Percentiles rank a stretch among this genome's conserved stretches.
Evolutionary conservation across 2,329 filamentous ascomycete species (phyloP).

Genomic region (Aspergillus arachidicola): DNA sequence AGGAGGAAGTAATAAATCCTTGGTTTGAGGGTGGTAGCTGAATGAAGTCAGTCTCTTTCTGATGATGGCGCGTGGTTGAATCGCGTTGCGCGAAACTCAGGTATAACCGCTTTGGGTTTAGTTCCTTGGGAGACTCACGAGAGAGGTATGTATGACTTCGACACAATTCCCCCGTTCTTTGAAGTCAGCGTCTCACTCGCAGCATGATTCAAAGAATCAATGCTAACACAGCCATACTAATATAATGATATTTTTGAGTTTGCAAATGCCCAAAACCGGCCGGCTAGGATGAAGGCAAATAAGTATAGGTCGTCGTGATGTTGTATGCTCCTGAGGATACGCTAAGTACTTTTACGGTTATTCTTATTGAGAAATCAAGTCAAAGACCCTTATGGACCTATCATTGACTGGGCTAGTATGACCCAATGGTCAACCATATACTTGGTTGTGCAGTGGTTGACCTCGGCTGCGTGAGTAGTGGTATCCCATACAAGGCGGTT

Average conservation of each 20-base stretch:
- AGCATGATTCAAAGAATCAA: not conserved
- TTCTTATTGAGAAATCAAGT: not conserved
- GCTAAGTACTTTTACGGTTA: not conserved
- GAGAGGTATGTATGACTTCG: not conserved
- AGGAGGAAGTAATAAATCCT: not conserved
- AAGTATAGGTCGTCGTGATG: not conserved
- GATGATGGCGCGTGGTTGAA: slow-evolving; percentile 16
- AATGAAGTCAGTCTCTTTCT: slow-evolving; percentile 3
- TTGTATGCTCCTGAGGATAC: not conserved
- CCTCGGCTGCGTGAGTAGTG: not conserved
- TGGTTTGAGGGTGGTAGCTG: not conserved
- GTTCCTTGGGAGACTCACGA: slow-evolving; percentile 1
- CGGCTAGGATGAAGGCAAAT: not conserved
- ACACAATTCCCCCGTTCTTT: not conserved
- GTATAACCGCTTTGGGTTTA: slow-evolving; percentile 29
- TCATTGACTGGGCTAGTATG: not conserved
- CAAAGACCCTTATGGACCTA: not conserved
- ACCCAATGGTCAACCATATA: not conserved
- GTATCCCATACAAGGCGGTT: not conserved
- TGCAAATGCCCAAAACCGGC: not conserved
- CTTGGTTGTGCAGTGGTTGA: not conserved
- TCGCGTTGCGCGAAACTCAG: slow-evolving; percentile 29
- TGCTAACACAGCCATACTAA: not conserved
- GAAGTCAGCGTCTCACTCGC: not conserved
- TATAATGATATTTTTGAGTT: not conserved